phyloP scores from a whole-genome alignment of 495 filamentous ascomycete genomes.

The Lichina pygmaea region DNA sequence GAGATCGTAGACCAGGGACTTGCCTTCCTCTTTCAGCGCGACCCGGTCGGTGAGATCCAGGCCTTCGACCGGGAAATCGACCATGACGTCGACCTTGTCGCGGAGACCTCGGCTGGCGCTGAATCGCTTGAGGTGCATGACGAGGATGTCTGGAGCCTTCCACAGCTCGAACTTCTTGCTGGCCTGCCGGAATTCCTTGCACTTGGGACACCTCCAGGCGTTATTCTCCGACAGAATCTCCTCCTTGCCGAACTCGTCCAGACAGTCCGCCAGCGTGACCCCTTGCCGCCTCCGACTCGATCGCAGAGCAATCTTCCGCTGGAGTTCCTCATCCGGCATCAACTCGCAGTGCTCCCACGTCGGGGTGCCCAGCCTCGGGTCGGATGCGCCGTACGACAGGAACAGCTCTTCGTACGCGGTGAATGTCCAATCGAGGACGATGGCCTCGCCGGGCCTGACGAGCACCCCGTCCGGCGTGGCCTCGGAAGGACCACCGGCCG shows the following conservation, averaged over 20 bases:
- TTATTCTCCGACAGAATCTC: slow-evolving; percentile 85
- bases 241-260: slow-evolving; percentile 78
- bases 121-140: slow-evolving; percentile 89
- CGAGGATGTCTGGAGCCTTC: slow-evolving; percentile 82
- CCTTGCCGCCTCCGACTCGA: slow-evolving; percentile 38
- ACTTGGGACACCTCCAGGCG: slow-evolving; percentile 87
- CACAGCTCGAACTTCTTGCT: slow-evolving; percentile 92
- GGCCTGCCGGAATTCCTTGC: slow-evolving; percentile 75
- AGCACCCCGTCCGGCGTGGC: slow-evolving; percentile 27
- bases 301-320: slow-evolving; percentile 28
- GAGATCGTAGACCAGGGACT: slow-evolving; percentile 65
- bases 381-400: slow-evolving; percentile 15
- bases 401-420: slow-evolving; percentile 45
- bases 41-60: slow-evolving; percentile 59
- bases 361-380: slow-evolving; percentile 21
- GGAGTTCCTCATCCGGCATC: slow-evolving; percentile 38
- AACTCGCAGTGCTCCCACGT: slow-evolving; percentile 24
- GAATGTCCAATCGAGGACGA: slow-evolving; percentile 61
- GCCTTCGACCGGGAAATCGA: slow-evolving; percentile 74
- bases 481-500: slow-evolving; percentile 3
- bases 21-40: slow-evolving; percentile 48
- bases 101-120: slow-evolving; percentile 46
- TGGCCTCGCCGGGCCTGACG: slow-evolving; percentile 48
- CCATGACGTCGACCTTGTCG: slow-evolving; percentile 74
- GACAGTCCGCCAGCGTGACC: slow-evolving; percentile 66